These are phyloP conservation scores for Penicillium janthinellum DNA, from an alignment of 2,329 filamentous ascomycete genomes.

Conservation along the genomic window DNA sequence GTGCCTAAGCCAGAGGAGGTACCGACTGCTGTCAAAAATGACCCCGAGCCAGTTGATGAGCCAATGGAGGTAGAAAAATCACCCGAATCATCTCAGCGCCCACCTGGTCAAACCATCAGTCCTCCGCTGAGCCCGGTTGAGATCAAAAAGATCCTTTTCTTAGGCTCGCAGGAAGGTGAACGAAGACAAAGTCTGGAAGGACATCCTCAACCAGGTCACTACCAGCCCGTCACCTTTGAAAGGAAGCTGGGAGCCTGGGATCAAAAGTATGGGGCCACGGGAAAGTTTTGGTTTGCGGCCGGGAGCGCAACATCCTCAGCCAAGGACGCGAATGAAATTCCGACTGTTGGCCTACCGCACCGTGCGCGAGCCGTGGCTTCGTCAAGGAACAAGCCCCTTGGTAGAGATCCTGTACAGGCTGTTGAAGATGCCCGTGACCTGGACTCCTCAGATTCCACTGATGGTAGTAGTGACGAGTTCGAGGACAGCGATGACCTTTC, in stretches of 20 bases:
- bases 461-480: constrained; percentile 20
- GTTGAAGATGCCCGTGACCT: constrained; percentile 13
- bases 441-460: constrained; percentile 33
- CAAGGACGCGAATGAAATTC: constrained; percentile 31
- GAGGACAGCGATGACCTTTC: constrained; percentile 29
- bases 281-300: constrained; percentile 47
- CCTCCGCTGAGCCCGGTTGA: constrained; percentile 45
- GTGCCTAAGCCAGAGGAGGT: not conserved
- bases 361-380: constrained; percentile 16
- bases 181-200: constrained; percentile 7
- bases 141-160: constrained; percentile 50
- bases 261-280: constrained; percentile 55
- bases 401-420: constrained; percentile 9
- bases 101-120: constrained; percentile 36
- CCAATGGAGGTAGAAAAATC: constrained; percentile 8
- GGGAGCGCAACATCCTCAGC: constrained; percentile 10
- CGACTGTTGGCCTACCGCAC: constrained; percentile 42
- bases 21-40: not conserved
- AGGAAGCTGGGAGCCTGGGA: constrained; percentile 51
- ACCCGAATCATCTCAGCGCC: constrained; percentile 17
- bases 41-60: constrained; percentile 2
- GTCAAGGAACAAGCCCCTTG: constrained; percentile 1
- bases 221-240: constrained; percentile 56
- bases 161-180: constrained; percentile 18
- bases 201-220: constrained; percentile 47